Percentiles rank a stretch among this genome's conserved stretches.
Conservation (phyloP, 148 eudicot species). For the Vaccinium macrocarpon region DNA sequence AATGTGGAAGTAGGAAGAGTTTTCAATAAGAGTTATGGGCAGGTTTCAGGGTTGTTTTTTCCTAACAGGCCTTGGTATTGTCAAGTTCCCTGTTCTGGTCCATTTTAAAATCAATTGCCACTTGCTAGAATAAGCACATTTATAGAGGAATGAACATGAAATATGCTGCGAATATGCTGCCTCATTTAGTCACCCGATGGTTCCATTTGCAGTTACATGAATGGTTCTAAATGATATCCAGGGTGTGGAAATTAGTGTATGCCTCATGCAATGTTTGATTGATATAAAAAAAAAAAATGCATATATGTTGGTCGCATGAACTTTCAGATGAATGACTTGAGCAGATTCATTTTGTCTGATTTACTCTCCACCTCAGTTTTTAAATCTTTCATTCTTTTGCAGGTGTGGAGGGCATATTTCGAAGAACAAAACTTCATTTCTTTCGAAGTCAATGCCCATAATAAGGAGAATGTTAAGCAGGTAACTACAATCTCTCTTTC, state of each 20-base stretch:
- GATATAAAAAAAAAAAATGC: neutral
- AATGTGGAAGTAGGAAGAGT: neutral
- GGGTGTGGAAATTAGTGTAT: neutral
- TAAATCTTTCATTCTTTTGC: slow-evolving; percentile 16
- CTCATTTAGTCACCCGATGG: neutral
- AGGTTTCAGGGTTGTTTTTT: neutral
- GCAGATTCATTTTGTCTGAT: neutral
- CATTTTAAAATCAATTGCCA: neutral
- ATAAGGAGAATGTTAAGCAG: slow-evolving; percentile 53
- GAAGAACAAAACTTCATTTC: neutral
- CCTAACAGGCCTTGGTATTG: neutral
- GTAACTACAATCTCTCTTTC: slow-evolving; percentile 25
- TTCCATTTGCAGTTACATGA: neutral
- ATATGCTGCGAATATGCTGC: neutral
- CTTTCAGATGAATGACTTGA: neutral
- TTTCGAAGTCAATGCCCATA: neutral
- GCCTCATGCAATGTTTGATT: neutral
- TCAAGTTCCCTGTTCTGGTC: neutral
- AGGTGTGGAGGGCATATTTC: slow-evolving; percentile 17
- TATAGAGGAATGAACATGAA: neutral
- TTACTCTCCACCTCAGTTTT: neutral
- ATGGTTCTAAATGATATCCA: neutral
- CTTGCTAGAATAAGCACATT: neutral
- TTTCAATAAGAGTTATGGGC: neutral
- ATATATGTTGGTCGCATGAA: neutral